phyloP scores from a whole-genome alignment of 2,329 filamentous ascomycete genomes.

The Epichloe sylvatica region DNA sequence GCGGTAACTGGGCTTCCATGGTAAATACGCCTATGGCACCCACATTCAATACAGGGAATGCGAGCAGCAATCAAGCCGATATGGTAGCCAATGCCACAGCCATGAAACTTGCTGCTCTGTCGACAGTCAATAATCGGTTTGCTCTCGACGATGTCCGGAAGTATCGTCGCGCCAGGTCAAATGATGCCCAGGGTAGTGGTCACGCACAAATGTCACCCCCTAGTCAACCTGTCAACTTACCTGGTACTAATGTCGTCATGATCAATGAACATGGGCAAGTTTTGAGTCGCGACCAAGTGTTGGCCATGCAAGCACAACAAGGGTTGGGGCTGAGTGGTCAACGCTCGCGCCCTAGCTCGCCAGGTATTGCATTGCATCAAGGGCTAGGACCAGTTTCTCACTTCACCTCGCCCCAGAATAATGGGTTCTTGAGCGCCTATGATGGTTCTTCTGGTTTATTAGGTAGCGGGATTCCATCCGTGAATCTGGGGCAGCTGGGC shows the following conservation, averaged over 20 bases:
- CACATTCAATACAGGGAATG: constrained; percentile 52
- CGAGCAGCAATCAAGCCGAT: constrained; percentile 61
- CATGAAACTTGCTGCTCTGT: constrained; percentile 95
- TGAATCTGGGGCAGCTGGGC: constrained; percentile 61
- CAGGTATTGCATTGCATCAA: constrained; percentile 68
- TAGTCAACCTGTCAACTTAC: constrained; percentile 46
- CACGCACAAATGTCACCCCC: constrained; percentile 55
- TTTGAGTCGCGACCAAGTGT: constrained; percentile 69
- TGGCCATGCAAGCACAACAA: constrained; percentile 61
- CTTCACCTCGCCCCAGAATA: constrained; percentile 83
- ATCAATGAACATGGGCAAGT: constrained; percentile 88
- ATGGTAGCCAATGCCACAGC: constrained; percentile 98
- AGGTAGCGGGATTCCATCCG: constrained; percentile 53
- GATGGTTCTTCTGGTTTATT: constrained; percentile 59
- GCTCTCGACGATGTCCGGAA: constrained; percentile 94
- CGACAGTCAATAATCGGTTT: constrained; percentile 96
- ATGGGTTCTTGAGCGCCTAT: constrained; percentile 84
- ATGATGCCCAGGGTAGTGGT: constrained; percentile 54
- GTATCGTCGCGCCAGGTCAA: constrained; percentile 81
- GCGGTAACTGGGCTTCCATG: constrained; percentile 97
- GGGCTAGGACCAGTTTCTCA: constrained; percentile 48
- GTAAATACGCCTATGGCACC: constrained; percentile 92
- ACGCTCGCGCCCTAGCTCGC: constrained; percentile 79
- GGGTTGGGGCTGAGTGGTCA: constrained; percentile 48
- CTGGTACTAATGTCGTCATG: constrained; percentile 73